Conservation (phyloP, 176 grass and related monocot genomes). For the Hordeum vulgare region MorexV3_pseudomolecules_assembly NC_058524.1:81912404-81912903, state of each 20-base stretch:
- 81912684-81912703: neutral
- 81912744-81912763: conserved; percentile 38
- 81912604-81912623: conserved; percentile 73
- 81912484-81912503: conserved; percentile 81
- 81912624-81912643: conserved; percentile 46
- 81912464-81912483: conserved; percentile 84
- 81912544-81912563: conserved; percentile 78
- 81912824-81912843: conserved; percentile 15
- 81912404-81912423: neutral
- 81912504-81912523: conserved; percentile 60
- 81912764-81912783: neutral
- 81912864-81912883: conserved; percentile 32
- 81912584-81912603: conserved; percentile 60
- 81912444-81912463: conserved; percentile 38
- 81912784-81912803: conserved; percentile 23
- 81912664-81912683: neutral
- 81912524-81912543: conserved; percentile 79
- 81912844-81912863: conserved; percentile 36
- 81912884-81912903: conserved; percentile 16
- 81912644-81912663: conserved; percentile 41
- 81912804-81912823: conserved; percentile 24
- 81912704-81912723: neutral
- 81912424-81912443: neutral
- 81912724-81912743: conserved; percentile 15
- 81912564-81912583: conserved; percentile 95